Percentiles rank a stretch among this genome's conserved stretches.
phyloP scores from a whole-genome alignment of 495 filamentous ascomycete genomes.

The Penicillium parvum region DNA sequence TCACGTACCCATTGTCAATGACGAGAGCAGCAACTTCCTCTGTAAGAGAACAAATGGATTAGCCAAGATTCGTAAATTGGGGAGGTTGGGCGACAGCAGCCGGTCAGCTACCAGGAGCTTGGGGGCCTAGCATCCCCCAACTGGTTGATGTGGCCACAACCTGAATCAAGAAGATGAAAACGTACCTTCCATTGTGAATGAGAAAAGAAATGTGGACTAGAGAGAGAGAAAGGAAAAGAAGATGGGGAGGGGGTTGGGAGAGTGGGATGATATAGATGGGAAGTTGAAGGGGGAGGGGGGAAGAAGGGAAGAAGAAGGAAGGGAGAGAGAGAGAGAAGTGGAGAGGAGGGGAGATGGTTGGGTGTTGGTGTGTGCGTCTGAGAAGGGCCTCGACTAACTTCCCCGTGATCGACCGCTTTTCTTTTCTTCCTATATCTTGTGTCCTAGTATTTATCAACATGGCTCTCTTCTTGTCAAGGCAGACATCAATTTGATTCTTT shows the following conservation, averaged over 20 bases:
- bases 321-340: slow-evolving; percentile 24
- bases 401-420: slow-evolving; percentile 12
- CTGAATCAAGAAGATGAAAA: slow-evolving; percentile 13
- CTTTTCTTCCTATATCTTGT: slow-evolving; percentile 4
- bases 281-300: slow-evolving; percentile 20
- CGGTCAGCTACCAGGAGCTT: slow-evolving; percentile 9
- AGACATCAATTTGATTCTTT: slow-evolving; percentile 4
- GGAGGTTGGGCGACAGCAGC: background rate
- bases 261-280: slow-evolving; percentile 26
- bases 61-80: slow-evolving; percentile 36
- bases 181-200: slow-evolving; percentile 77
- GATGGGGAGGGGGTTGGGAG: slow-evolving; percentile 25
- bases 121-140: slow-evolving; percentile 22
- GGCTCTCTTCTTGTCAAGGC: slow-evolving; percentile 12
- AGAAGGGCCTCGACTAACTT: slow-evolving; percentile 13
- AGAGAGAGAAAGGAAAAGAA: slow-evolving; percentile 39
- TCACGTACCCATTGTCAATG: slow-evolving; percentile 99
- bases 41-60: slow-evolving; percentile 51
- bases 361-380: slow-evolving; percentile 25
- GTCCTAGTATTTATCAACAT: too few relatives aligned
- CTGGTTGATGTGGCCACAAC: slow-evolving; percentile 36
- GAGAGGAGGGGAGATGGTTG: slow-evolving; percentile 29
- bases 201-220: slow-evolving; percentile 33
- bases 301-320: slow-evolving; percentile 33
- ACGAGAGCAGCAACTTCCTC: slow-evolving; percentile 99